Conservation (phyloP, 1,284 basidiomycete genomes). For the Heliocybe sulcata region DNA sequence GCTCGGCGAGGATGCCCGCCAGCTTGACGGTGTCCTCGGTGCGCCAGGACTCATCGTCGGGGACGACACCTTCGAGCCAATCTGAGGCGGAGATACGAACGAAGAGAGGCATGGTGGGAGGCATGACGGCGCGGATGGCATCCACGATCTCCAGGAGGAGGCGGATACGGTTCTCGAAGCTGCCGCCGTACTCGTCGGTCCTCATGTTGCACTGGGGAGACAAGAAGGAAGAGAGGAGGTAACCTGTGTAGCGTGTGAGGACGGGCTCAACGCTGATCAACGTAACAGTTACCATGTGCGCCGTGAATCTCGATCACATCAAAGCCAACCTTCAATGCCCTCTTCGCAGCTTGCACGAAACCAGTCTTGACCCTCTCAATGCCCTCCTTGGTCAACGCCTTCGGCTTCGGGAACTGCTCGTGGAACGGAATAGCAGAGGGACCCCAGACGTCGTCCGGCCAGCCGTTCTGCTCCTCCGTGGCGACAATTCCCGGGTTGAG, state of each 20-base stretch:
- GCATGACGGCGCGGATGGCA: conserved; percentile 31
- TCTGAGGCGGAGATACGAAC: conserved; percentile 48
- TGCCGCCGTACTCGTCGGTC: conserved; percentile 48
- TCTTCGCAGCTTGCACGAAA: conserved; percentile 37
- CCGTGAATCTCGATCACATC: conserved; percentile 58
- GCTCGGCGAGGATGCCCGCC: conserved; percentile 38
- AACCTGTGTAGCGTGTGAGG: conserved; percentile 16
- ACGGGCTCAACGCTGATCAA: background rate
- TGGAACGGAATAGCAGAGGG: conserved; percentile 32
- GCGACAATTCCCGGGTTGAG: conserved; percentile 30
- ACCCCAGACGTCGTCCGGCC: conserved; percentile 45
- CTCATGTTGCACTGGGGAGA: conserved; percentile 44
- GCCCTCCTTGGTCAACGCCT: conserved; percentile 40
- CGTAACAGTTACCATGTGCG: conserved; percentile 26
- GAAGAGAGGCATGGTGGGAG: conserved; percentile 36
- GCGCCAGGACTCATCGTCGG: conserved; percentile 41
- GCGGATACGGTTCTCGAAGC: conserved; percentile 45
- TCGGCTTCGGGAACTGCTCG: conserved; percentile 42
- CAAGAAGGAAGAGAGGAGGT: conserved; percentile 29
- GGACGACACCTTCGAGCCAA: conserved; percentile 42
- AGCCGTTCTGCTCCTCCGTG: conserved; percentile 41
- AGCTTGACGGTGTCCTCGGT: conserved; percentile 46
- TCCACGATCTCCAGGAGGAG: conserved; percentile 39
- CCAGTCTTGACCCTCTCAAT: conserved; percentile 39
- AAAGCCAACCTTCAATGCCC: conserved; percentile 29